These are phyloP conservation scores for Cochlearia excelsa DNA, from an alignment of 345 rosid species.

Conservation along the genomic window DNA sequence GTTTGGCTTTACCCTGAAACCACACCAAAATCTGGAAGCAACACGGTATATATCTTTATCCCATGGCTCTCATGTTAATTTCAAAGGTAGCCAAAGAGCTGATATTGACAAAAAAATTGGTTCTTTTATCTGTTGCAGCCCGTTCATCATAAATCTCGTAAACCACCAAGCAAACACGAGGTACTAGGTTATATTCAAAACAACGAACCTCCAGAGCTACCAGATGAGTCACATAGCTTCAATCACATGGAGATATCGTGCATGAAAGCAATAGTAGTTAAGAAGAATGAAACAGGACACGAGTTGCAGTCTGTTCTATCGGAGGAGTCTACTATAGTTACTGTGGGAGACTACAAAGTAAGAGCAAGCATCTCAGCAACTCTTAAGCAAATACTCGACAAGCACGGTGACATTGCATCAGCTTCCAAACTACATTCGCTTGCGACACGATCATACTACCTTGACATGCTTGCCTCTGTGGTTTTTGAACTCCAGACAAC, in stretches of 20 bases:
- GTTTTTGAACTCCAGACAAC: constrained; percentile 35
- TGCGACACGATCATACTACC: constrained; percentile 32
- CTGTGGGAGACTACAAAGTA: constrained; percentile 35
- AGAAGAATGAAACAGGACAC: constrained; percentile 14
- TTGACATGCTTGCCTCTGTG: constrained; percentile 28
- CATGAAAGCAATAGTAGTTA: constrained; percentile 22
- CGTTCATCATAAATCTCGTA: constrained; percentile 14
- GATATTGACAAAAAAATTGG: neutral
- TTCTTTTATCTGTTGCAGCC: constrained; percentile 22
- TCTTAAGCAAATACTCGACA: constrained; percentile 20
- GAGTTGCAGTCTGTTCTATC: constrained; percentile 22
- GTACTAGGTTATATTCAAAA: constrained; percentile 13
- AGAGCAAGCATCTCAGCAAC: constrained; percentile 27
- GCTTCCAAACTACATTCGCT: constrained; percentile 32
- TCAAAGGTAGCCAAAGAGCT: neutral
- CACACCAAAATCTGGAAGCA: constrained; percentile 27
- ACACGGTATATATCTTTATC: constrained; percentile 22
- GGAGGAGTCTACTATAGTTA: constrained; percentile 29
- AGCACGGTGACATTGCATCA: constrained; percentile 36
- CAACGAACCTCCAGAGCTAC: constrained; percentile 33
- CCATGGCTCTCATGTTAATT: constrained; percentile 2
- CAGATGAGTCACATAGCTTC: constrained; percentile 35
- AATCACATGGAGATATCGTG: constrained; percentile 18
- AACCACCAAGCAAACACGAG: constrained; percentile 1
- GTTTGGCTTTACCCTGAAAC: constrained; percentile 24